Evolutionary conservation across 495 filamentous ascomycete genomes (phyloP).

Genomic region (Chaetomium fimeti): DNA sequence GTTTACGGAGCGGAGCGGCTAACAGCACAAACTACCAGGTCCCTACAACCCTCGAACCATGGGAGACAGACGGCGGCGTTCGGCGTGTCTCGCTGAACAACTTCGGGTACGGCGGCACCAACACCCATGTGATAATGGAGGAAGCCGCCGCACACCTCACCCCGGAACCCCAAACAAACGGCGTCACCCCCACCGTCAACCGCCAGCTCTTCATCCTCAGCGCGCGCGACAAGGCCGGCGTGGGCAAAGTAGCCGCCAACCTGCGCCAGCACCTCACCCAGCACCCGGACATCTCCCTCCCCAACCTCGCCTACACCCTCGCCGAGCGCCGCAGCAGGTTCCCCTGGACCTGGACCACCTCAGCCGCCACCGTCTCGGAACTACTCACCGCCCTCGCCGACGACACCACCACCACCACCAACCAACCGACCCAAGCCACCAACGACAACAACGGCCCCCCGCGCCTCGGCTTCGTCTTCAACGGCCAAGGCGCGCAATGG

Average conservation of each 20-base stretch:
- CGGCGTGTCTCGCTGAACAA: slow-evolving; percentile 36
- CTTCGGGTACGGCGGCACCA: slow-evolving; percentile 47
- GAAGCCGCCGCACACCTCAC: neutral
- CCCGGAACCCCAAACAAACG: neutral
- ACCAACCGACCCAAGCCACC: slow-evolving; percentile 29
- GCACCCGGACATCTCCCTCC: neutral
- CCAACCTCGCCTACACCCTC: neutral
- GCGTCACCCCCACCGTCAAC: neutral
- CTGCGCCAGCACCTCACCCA: neutral
- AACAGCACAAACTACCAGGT: no score
- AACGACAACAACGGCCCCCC: slow-evolving; percentile 14
- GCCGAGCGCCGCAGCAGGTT: neutral
- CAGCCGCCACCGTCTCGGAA: neutral
- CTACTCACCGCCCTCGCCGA: slow-evolving; percentile 27
- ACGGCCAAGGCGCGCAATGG: slow-evolving; percentile 49
- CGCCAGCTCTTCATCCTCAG: neutral
- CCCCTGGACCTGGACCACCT: neutral
- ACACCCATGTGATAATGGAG: slow-evolving; percentile 44
- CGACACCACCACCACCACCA: neutral
- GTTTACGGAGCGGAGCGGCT: no score
- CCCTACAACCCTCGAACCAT: no score
- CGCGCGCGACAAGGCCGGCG: neutral
- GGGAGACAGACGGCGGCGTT: slow-evolving; percentile 4
- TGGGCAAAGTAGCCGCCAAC: neutral
- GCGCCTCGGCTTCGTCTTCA: slow-evolving; percentile 40